Conservation (phyloP, 2,329 filamentous ascomycete species). For the Venturia effusa region DNA sequence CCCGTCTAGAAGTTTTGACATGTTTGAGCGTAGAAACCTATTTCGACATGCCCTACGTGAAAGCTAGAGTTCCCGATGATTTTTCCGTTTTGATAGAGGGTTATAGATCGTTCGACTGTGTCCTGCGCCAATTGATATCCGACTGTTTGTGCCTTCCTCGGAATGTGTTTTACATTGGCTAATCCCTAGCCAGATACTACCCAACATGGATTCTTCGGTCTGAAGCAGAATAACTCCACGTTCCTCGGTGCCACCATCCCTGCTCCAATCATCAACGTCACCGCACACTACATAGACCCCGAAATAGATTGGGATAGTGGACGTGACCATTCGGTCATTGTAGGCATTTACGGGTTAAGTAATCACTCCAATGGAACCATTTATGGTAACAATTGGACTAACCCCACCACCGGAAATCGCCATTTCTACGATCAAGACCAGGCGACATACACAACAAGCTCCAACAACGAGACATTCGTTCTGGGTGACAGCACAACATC, state of each 20-base stretch:
- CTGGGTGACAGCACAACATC: conserved; percentile 3
- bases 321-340: too few relatives aligned
- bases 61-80: too few relatives aligned
- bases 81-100: not conserved
- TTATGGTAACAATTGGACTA: not conserved
- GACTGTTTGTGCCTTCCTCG: not conserved
- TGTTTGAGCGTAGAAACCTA: too few relatives aligned
- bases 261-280: not conserved
- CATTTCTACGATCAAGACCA: not conserved
- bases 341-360: too few relatives aligned
- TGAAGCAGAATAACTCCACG: not conserved
- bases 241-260: not conserved
- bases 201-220: conserved; percentile 3
- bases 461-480: not conserved
- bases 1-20: too few relatives aligned
- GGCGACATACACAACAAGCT: not conserved
- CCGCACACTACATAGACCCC: not conserved
- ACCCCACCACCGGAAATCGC: not conserved
- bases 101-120: not conserved
- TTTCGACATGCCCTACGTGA: too few relatives aligned
- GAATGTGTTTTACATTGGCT: not conserved
- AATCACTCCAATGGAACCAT: too few relatives aligned
- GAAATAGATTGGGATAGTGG: not conserved
- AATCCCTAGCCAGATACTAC: not conserved
- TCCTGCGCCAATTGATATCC: not conserved